A percentile compares a stretch with the other conserved stretches of the same genome.
These are phyloP conservation scores for Abrus pulchellus DNA, from an alignment of 306 rosid genomes.

Conservation along the genomic window DNA sequence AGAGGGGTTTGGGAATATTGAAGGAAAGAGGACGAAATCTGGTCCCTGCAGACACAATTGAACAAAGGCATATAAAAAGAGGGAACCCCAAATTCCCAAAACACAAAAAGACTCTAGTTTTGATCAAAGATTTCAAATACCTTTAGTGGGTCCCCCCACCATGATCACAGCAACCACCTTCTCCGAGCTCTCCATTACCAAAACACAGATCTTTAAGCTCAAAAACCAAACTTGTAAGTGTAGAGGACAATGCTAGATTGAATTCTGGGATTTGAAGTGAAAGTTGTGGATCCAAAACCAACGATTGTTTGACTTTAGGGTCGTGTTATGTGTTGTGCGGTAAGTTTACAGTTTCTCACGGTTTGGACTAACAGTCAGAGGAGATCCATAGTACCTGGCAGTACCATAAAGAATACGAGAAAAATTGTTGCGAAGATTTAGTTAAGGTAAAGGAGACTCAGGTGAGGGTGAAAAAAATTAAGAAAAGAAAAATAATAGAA, in stretches of 20 bases:
- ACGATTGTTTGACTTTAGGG: background rate
- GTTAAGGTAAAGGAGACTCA: background rate
- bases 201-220: constrained; percentile 55
- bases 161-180: constrained; percentile 97
- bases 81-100: constrained; percentile 32
- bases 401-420: no score
- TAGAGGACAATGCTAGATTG: constrained; percentile 9
- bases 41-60: constrained; percentile 69
- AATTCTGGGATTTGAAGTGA: constrained; percentile 36
- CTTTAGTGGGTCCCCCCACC: constrained; percentile 99
- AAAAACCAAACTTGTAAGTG: constrained; percentile 24
- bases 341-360: background rate
- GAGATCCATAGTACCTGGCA: constrained; percentile 29
- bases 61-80: constrained; percentile 5
- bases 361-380: constrained; percentile 25
- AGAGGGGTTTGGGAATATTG: constrained; percentile 95
- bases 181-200: constrained; percentile 76
- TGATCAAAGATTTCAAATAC: constrained; percentile 45
- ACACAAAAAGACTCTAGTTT: constrained; percentile 29
- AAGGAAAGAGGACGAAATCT: constrained; percentile 99
- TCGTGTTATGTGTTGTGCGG: background rate
- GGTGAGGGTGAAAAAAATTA: no score
- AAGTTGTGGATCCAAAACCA: background rate
- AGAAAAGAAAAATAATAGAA: background rate
- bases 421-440: background rate